Evolutionary conservation across 2,329 filamentous ascomycete species (phyloP), one percentile per base, ranked within the genome.

Genomic region (Pyrenochaeta sp.): DNA sequence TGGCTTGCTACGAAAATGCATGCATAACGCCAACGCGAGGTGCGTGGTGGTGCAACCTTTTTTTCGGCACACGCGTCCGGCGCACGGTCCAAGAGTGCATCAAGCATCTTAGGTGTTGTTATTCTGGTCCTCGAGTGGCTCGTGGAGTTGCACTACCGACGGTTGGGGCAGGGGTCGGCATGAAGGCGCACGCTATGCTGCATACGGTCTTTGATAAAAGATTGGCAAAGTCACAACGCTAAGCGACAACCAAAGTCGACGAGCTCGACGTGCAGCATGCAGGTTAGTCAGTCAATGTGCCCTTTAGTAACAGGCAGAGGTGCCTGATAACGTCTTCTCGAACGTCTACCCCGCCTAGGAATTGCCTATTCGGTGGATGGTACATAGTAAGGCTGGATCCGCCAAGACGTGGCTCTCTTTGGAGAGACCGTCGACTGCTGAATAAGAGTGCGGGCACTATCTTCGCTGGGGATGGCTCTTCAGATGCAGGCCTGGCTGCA

Each of bases 61-160:
- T 59, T 61, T 57, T 56, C 63, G 65, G 65, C 64, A 54, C 60
- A 56, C 56, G 54, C 60, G 61, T 66, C 63, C 62, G 65, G 58
- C 47, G 64, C 58, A 66, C 56, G 56, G 62, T 51, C 58, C 59
- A 60, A 40, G 48, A 47, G 49, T 60, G 63, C 58, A 53, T 60
- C 57, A 68, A 62, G 66, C 64, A 59, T 64, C 63, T 45, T 54
- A 57, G 54, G 46, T 56, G 56, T 57, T 60, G 68, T 69, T 72
- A 72, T 74, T 72, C 68, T 69, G 54, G 64, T 63, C 56, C 47
- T 63, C 47, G 30, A 71, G 58, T 73, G 72, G 71, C 56, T 67
- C 59, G 58, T 56, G 48, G 58, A 59, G 63, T 64, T 62, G 51
- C 64, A 68, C 61, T 36, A 57, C 45, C 40, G 51, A 57, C 55